Conservation (phyloP, 257 asterid species). For the Scutellaria barbata region DNA sequence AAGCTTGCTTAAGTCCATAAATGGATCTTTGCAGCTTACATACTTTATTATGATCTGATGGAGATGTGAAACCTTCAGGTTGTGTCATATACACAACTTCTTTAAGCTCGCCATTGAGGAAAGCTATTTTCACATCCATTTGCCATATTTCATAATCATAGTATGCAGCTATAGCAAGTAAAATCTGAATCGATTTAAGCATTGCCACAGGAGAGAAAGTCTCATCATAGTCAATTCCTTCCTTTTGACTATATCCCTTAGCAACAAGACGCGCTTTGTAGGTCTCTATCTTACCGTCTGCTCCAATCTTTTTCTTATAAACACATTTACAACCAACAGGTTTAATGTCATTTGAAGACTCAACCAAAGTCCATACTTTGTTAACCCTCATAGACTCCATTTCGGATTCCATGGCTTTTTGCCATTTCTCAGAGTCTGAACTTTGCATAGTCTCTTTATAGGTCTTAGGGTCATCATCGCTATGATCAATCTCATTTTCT, state of each 20-base stretch:
- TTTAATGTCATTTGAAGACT: background rate
- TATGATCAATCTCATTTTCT: too few relatives aligned
- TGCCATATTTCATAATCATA: too few relatives aligned
- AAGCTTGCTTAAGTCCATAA: too few relatives aligned
- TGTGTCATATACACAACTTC: background rate
- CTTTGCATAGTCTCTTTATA: background rate
- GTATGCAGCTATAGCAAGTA: background rate
- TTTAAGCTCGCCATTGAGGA: too few relatives aligned
- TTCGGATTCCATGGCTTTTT: background rate
- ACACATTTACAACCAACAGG: background rate
- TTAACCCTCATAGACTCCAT: too few relatives aligned
- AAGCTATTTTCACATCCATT: too few relatives aligned
- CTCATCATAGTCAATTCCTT: background rate
- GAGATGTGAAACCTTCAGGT: background rate
- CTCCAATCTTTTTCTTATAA: background rate
- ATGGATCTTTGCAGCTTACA: background rate
- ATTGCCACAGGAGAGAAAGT: background rate
- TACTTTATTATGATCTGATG: background rate
- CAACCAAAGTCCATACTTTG: too few relatives aligned
- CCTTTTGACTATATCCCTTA: background rate
- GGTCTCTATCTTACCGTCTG: background rate
- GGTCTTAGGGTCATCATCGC: slow-evolving; percentile 4
- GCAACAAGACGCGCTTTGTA: background rate
- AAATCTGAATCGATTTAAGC: background rate
- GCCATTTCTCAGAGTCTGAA: background rate